Percentiles rank a stretch among this genome's conserved stretches.
Evolutionary conservation across 495 filamentous ascomycete genomes (phyloP).

Genomic region (Podospora pseudocomata): DNA sequence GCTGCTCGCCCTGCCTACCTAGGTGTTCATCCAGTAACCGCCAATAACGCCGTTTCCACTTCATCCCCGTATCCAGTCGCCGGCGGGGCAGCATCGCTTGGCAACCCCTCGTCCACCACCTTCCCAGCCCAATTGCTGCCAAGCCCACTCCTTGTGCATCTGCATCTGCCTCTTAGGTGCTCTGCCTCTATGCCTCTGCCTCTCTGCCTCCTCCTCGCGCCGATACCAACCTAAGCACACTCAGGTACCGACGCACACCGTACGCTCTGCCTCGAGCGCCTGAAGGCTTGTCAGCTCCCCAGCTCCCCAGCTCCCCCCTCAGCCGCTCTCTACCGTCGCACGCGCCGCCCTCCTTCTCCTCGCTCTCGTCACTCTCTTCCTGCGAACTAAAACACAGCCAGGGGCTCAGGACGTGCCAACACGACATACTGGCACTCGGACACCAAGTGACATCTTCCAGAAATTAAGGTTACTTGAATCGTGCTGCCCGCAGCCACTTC

Average conservation of each 20-base stretch:
- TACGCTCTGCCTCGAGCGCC: slow-evolving; percentile 8
- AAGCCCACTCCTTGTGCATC: slow-evolving; percentile 14
- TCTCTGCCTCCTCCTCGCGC: slow-evolving; percentile 18
- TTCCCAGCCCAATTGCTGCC: slow-evolving; percentile 31
- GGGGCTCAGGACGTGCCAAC: slow-evolving; percentile 12
- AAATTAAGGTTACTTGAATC: slow-evolving; percentile 9
- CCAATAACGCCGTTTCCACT: not conserved
- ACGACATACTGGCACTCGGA: not conserved
- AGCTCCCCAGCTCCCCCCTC: not conserved
- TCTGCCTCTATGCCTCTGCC: not conserved
- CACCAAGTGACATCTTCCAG: slow-evolving; percentile 5
- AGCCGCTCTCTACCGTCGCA: slow-evolving; percentile 25
- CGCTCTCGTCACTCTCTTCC: slow-evolving; percentile 6
- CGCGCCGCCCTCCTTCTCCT: slow-evolving; percentile 16
- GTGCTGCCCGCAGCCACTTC: not conserved
- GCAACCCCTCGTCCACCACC: slow-evolving; percentile 13
- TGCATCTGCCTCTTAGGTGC: slow-evolving; percentile 3
- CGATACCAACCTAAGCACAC: slow-evolving; percentile 7
- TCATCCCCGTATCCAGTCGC: not conserved
- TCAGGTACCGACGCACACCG: slow-evolving; percentile 2
- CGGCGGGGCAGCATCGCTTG: slow-evolving; percentile 13
- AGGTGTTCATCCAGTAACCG: not conserved
- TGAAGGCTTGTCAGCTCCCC: not conserved
- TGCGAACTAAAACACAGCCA: slow-evolving; percentile 19
- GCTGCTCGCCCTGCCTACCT: not conserved